Evolutionary conservation across 164 flowering plant genomes (phyloP), one percentile per base, ranked within the genome.

Genomic region (Dillenia turbinata): DNA sequence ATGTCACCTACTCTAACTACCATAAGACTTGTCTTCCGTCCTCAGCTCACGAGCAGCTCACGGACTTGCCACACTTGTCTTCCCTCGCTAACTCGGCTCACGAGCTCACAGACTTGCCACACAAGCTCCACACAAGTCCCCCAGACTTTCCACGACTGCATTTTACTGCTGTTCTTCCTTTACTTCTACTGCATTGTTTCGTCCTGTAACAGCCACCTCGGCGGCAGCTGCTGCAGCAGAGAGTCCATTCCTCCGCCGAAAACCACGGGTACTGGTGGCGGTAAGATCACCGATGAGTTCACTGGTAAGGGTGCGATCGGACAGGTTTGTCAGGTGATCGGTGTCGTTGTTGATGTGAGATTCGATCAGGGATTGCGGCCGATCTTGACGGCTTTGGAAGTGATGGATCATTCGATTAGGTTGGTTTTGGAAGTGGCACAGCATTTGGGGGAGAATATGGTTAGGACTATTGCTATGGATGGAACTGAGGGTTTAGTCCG

Each of bases 401-500:
- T 77, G 24, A 43, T 63, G 71, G 74, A 77, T 15, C 58, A 74
- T 54, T 61, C 66, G 56, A 69, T 74, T 45, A 57, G 78, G 1
- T 57, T 72, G 64, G 81, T 80, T 47, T 61, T 78, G n/a, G 81
- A 80, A 33, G 84, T 80, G 2, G 78, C 79, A 2, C 81, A 78
- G 69, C 82, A 80, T 68, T 67, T 77, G 68, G 81, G 79, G 1
- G 81, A 73, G 72, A 75, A 70, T 2, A 76, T 73, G 62, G 82
- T 78, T 12, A 73, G 81, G 66, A 78, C 82, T 3, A 78, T 80
- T 54, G 81, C 82, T 63, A 78, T 81, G 79, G 84, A 75, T 43
- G 81, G 78, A 10, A 77, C 81, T 44, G 83, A 81, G 54, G 85
- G 83, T 12, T 73, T 81, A 51, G 81, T 79, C 19, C 60, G 85